Evolutionary conservation across 768 basidiomycete genomes (phyloP), one percentile per base, ranked within the genome.

Genomic region (Phallus indusiatus): DNA sequence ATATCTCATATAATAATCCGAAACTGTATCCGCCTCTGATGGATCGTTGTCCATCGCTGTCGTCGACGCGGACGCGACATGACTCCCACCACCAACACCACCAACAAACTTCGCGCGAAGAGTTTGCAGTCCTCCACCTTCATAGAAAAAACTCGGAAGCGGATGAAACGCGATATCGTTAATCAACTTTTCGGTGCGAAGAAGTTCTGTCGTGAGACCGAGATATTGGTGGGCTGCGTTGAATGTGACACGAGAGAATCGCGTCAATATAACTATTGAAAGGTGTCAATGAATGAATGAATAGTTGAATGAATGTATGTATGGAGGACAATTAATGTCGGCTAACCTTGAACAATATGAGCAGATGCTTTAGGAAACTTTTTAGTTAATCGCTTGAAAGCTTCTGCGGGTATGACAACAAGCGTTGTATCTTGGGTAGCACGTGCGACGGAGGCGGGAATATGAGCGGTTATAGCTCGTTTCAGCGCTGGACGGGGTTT

Each of bases 401-500:
- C 96, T 70, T 97, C 94, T 1, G 96, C 95, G 22, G 96, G 96
- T 57, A 99, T 98, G 10, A 99, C 95, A n/a, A 95, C 96, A 18
- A 99, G 75, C 1, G 96, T 98, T 5, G 90, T 90, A 66, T 99
- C 96, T 56, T 90, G 88, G 5, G 87, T 86, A 7, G 96, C 96
- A 37, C 95, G 79, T n/a, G 94, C 94, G 20, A 98, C 84, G 5
- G 88, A 84, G 5, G 88, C 88, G 65, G 48, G 76, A 66, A 50
- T 76, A 74, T 16, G 72, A 67, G 53, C 14, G 20, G 56, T 22
- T 36, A 52, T 14, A 34, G 17, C 18, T 22, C 48, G 33, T 21
- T 48, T 18, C 64, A 17, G 56, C 61, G 50, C 62, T 62, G 47
- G 67, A 63, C 24, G 67, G 60, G 8, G 60, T 56, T 35, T 54